phyloP scores from a whole-genome alignment of 805 yeast species.

The Saitoella complicata region DNA sequence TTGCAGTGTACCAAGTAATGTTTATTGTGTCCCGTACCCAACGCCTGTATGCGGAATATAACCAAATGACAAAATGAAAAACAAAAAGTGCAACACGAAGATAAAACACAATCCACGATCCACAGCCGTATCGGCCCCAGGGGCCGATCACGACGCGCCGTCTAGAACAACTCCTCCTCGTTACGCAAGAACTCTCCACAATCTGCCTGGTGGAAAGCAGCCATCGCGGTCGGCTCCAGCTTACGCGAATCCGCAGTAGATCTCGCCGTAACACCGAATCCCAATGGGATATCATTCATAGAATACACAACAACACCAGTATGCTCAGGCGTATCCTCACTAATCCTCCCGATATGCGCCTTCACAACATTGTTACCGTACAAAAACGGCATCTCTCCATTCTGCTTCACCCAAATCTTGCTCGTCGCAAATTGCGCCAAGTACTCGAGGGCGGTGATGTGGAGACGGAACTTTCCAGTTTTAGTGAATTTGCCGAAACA shows the following conservation, averaged over 20 bases:
- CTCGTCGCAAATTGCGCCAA: slow-evolving; percentile 78
- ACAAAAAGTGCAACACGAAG: slow-evolving; percentile 23
- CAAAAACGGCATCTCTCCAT: slow-evolving; percentile 96
- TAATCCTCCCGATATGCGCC: slow-evolving; percentile 92
- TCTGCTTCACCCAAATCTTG: slow-evolving; percentile 89
- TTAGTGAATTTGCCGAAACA: slow-evolving; percentile 96
- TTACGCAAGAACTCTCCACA: slow-evolving; percentile 96
- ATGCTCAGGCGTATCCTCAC: slow-evolving; percentile 95
- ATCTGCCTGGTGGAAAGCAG: slow-evolving; percentile 92
- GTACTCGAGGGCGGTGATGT: slow-evolving; percentile 75
- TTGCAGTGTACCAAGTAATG: too few relatives aligned
- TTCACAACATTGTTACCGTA: slow-evolving; percentile 93
- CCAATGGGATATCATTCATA: slow-evolving; percentile 50
- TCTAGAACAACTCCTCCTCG: slow-evolving; percentile 75
- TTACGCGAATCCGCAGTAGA: slow-evolving; percentile 76
- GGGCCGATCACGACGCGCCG: too few relatives aligned
- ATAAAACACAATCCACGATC: neutral
- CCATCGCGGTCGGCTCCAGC: slow-evolving; percentile 84
- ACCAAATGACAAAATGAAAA: slow-evolving; percentile 13
- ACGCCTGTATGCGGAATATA: neutral
- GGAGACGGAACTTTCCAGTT: slow-evolving; percentile 90
- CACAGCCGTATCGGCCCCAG: neutral
- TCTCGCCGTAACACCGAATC: slow-evolving; percentile 90
- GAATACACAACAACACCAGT: slow-evolving; percentile 86
- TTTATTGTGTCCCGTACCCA: too few relatives aligned